Percentiles rank a stretch among this genome's conserved stretches.
Evolutionary conservation across 164 flowering plant species (phyloP).

Genomic region (Nymphaea thermarum): DNA sequence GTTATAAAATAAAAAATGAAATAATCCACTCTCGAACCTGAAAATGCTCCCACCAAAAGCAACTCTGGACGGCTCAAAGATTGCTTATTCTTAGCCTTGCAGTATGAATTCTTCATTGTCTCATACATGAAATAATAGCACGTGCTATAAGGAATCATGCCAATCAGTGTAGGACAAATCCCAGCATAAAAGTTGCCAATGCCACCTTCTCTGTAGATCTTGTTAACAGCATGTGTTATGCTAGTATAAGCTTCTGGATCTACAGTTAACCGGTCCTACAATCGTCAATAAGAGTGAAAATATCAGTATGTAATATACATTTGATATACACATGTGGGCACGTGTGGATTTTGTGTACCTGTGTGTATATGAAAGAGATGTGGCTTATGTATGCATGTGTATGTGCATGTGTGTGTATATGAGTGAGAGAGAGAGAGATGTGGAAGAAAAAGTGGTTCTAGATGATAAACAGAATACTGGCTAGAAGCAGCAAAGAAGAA

Average conservation of each 20-base stretch:
- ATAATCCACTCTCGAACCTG: constrained; percentile 32
- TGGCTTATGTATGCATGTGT: too few species aligned
- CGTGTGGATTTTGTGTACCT: too few species aligned
- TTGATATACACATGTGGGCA: too few species aligned
- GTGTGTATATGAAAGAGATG: too few species aligned
- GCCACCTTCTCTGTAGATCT: constrained; percentile 71
- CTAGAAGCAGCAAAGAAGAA: too few species aligned
- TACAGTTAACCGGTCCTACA: constrained; percentile 85
- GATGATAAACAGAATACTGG: too few species aligned
- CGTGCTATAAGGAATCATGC: constrained; percentile 97
- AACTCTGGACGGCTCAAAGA: constrained; percentile 67
- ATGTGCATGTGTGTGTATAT: too few species aligned
- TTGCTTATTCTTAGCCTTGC: constrained; percentile 49
- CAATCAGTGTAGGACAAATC: constrained; percentile 67
- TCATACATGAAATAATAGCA: constrained; percentile 95
- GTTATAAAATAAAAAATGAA: too few species aligned
- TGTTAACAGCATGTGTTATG: constrained; percentile 46
- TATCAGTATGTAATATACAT: too few species aligned
- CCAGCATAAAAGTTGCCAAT: constrained; percentile 76
- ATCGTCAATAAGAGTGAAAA: neutral
- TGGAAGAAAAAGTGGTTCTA: too few species aligned
- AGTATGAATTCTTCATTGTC: constrained; percentile 62
- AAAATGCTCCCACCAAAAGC: constrained; percentile 77
- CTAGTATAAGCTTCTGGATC: constrained; percentile 64
- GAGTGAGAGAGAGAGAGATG: too few species aligned